Conservation (phyloP, 495 filamentous ascomycete species). For the Hypoxylon subgilvum region DNA sequence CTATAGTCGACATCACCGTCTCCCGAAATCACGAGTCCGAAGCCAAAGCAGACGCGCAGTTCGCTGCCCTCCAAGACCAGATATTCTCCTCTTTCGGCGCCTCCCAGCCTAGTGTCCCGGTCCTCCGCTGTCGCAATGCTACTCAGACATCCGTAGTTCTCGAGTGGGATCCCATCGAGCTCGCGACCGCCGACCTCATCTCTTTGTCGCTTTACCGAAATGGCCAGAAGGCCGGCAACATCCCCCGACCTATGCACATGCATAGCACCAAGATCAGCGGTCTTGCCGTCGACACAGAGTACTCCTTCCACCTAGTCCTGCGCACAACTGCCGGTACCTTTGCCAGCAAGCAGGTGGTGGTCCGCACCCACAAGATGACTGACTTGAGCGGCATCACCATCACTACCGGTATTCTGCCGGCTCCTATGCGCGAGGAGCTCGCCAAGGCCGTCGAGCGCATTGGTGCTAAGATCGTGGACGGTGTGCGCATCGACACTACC, state of each 20-base stretch:
- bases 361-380: conserved; percentile 98
- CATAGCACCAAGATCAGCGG: conserved; percentile 95
- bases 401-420: conserved; percentile 83
- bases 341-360: conserved; percentile 78
- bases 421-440: conserved; percentile 74
- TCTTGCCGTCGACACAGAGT: conserved; percentile 93
- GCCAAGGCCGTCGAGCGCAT: conserved; percentile 80
- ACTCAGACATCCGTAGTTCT: conserved; percentile 97
- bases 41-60: conserved; percentile 69
- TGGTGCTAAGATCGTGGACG: conserved; percentile 88
- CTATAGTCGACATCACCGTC: conserved; percentile 97
- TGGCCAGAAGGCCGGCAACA: conserved; percentile 91
- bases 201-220: conserved; percentile 91
- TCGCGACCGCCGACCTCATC: conserved; percentile 89
- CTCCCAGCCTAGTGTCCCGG: conserved; percentile 74
- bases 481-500: conserved; percentile 94
- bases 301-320: conserved; percentile 90
- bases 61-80: conserved; percentile 81
- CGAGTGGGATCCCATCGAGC: conserved; percentile 94
- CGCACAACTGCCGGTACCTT: conserved; percentile 89
- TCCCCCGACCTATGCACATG: conserved; percentile 83
- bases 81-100: conserved; percentile 88
- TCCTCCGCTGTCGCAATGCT: conserved; percentile 89
- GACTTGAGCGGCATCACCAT: conserved; percentile 96
- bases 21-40: conserved; percentile 84